Percentiles rank a stretch among this genome's conserved stretches.
These are phyloP conservation scores for Macadamia integrifolia DNA, from an alignment of 164 flowering plant genomes.

Conservation along the genomic window DNA sequence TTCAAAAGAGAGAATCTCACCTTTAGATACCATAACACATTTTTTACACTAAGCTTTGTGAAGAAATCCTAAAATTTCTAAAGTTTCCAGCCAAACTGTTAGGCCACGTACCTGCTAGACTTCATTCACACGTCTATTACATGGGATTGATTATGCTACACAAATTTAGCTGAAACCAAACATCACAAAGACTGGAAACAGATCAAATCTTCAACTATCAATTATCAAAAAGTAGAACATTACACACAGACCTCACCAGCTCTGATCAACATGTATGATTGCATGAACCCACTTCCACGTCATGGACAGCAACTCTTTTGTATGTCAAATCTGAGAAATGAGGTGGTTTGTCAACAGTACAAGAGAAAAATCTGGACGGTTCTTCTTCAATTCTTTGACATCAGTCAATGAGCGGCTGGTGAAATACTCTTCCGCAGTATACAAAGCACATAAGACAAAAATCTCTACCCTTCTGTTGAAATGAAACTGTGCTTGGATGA, in stretches of 20 bases:
- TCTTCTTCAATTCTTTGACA: constrained; percentile 90
- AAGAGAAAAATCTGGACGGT: constrained; percentile 83
- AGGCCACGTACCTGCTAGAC: no score
- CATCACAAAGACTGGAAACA: not conserved
- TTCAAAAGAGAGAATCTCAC: no score
- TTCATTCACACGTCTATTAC: no score
- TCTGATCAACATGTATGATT: constrained; percentile 65
- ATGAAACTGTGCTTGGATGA: not conserved
- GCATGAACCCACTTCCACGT: constrained; percentile 62
- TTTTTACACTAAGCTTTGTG: no score
- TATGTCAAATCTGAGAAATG: constrained; percentile 59
- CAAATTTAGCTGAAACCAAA: no score
- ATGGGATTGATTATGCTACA: no score
- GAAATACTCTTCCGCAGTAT: constrained; percentile 94
- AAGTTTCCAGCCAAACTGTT: no score
- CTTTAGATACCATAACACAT: no score
- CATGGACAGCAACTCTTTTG: constrained; percentile 71
- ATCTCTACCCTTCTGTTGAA: not conserved
- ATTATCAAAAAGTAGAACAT: not conserved
- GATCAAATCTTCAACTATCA: not conserved
- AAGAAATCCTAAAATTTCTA: no score
- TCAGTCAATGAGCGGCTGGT: constrained; percentile 89
- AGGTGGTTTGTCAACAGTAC: constrained; percentile 44
- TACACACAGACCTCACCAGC: constrained; percentile 89
- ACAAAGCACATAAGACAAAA: not conserved